These are phyloP conservation scores for Agrocybe praecox DNA, from an alignment of 768 basidiomycete genomes.

Conservation along the genomic window DNA sequence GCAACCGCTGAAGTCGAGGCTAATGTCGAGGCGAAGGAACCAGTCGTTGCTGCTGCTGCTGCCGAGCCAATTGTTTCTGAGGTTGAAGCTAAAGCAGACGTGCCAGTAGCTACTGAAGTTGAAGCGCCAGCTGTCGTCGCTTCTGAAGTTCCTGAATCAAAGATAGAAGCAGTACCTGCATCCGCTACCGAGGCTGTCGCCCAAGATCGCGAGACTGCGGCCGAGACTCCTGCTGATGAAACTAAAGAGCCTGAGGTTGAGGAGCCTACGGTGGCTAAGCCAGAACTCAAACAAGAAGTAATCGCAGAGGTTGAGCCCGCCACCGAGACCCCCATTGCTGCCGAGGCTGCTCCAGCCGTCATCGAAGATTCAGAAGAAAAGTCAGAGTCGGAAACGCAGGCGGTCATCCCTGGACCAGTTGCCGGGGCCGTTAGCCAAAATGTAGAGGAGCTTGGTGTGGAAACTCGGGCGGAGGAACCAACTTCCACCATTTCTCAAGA, in stretches of 20 bases:
- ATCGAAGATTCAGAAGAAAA: too few relatives aligned
- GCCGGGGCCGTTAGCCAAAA: too few relatives aligned
- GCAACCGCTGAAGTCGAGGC: slow-evolving; percentile 4
- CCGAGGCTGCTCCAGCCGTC: neutral
- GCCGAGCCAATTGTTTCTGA: neutral
- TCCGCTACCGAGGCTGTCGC: neutral
- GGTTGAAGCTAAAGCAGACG: neutral
- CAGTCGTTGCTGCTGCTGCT: neutral
- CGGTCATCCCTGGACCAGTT: too few relatives aligned
- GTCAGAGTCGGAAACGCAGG: too few relatives aligned
- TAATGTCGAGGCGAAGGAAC: neutral
- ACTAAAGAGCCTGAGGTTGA: neutral
- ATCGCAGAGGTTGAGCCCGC: neutral
- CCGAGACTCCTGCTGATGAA: neutral
- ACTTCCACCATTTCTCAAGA: neutral
- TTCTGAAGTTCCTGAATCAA: too few relatives aligned
- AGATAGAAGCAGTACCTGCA: too few relatives aligned
- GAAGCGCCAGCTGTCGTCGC: too few relatives aligned
- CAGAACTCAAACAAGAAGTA: neutral
- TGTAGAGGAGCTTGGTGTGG: neutral
- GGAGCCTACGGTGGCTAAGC: neutral
- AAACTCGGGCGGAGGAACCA: neutral
- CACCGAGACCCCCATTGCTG: neutral
- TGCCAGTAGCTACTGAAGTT: too few relatives aligned
- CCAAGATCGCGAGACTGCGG: neutral